Base-by-base conservation (phyloP, 163 green algal species). In the Coccomyxa subellipsoidea region DNA sequence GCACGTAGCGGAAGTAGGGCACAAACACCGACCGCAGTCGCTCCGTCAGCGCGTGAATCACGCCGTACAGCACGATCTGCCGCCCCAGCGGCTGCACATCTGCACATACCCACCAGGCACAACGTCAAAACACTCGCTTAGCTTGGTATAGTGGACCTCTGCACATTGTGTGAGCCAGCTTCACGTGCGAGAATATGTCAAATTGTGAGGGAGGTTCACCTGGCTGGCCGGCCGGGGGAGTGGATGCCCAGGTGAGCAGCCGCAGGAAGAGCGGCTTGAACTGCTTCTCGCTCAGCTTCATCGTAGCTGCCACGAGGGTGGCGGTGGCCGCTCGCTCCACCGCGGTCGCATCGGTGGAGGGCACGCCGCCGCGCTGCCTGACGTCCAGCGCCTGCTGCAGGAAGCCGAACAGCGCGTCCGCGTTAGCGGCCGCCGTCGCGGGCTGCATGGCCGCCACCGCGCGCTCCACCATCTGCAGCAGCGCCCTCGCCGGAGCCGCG, bases 251-350 rank as follows among this genome's bases (percentile, higher is more conserved):
- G 66, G 96, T 93, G 37, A 95, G 27, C 71, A 97, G 85, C 10
- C 91, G 86, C 78, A 95, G 82, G 85, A 98, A 97, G 9, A 98
- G 81, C 9, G 94, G 94, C 86, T 94, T 95, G 89, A 98, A 98
- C n/a, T 84, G 86, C 6, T 77, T 80, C 84, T 98, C 95, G 18
- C 80, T 93, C 32, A 98, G 89, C 86, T 96, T 96, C 84, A 97
- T 90, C 0, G 90, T 88, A 0, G 96, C 80, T 0, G 84, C 82
- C n/a, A 94, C 83, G 39, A 98, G 82, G 21, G 87, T 86, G 1
- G 34, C 23, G 10, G 54, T 38, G 40, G 71, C 40, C 29, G 40
- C 76, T 3, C 39, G 31, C 69, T 87, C 83, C 36, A 86, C 38
- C 9, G 18, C 23, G 4, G 35, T 29, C 69, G 76, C 76, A n/a